Base-by-base conservation (phyloP, 2,329 filamentous ascomycete species). In the Myriosclerotinia curreyana region DNA sequence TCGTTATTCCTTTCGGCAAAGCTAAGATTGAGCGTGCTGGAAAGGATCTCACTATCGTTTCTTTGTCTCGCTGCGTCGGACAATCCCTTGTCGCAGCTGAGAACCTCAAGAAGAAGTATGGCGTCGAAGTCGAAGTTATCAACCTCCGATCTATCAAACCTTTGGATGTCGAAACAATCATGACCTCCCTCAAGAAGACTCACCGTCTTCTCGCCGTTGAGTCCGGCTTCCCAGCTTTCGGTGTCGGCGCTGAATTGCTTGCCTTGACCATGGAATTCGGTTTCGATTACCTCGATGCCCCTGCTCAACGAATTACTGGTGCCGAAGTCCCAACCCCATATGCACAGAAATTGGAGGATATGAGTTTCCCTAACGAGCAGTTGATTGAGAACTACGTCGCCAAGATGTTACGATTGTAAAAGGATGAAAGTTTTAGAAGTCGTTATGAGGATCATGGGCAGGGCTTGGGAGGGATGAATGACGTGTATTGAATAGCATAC, bases 181-280 rank as follows among this genome's bases (percentile, higher is more conserved):
- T 98, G 79, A 92, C 96, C 78, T 97, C 93, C 15, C 88, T 99
- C 77, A 98, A 99, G 90, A 99, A 99, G 89, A 99, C 95, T 22
- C 89, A 91, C 77, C 90, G 89, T 75, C 86, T 99, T 68, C 84
- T 99, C 77, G 87, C 87, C 50, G 92, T 99, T 71, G 94, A 98
- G 81, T 97, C 92, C 64, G 95, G 94, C 69, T 99, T 93, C 86
- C 95, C 95, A 68, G 91, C 91, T 74, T 99, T 93, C 76, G 95
- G 95, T 77, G 92, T 99, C 71, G 86, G 88, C 66, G 86, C 94
- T 65, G 95, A 99, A 82, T 92, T 99, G 73, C 86, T 99, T 69
- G 95, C 95, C 66, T 83, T 97, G 66, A 88, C 92, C 68, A 96
- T 96, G 89, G 95, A 99, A 81, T 99, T 98, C 79, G 93, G 86